Evolutionary conservation across 345 rosid genomes (phyloP).

Genomic region (Eucalyptus curtisii): DNA sequence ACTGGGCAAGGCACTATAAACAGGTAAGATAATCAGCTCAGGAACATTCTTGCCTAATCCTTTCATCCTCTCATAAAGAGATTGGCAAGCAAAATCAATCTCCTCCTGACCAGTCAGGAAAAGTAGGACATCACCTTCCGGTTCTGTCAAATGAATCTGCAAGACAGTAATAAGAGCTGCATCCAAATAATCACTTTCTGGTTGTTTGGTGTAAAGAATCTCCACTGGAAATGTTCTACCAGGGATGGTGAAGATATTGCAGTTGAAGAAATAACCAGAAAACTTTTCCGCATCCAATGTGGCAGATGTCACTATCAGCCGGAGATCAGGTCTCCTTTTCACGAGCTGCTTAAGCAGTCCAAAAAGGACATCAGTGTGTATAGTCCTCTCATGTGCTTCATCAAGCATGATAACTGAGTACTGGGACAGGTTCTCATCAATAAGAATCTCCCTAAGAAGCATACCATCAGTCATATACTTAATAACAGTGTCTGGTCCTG

Average conservation of each 20-base stretch:
- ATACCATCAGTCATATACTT: conserved; percentile 86
- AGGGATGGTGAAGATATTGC: conserved; percentile 76
- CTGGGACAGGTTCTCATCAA: conserved; percentile 48
- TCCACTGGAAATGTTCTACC: conserved; percentile 85
- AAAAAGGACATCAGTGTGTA: conserved; percentile 67
- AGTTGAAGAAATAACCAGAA: conserved; percentile 69
- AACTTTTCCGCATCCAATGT: conserved; percentile 80
- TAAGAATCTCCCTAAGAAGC: conserved; percentile 64
- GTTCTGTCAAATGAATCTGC: conserved; percentile 84
- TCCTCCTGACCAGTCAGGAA: conserved; percentile 90
- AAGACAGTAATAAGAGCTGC: conserved; percentile 67
- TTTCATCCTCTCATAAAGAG: conserved; percentile 66
- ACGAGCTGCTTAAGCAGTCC: conserved; percentile 59
- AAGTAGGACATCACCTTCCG: conserved; percentile 74
- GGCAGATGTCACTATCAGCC: conserved; percentile 71
- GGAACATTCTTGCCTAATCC: conserved; percentile 63
- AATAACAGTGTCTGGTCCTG: conserved; percentile 81
- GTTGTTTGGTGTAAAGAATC: conserved; percentile 65
- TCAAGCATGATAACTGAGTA: conserved; percentile 66
- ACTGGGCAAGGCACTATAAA: conserved; percentile 80
- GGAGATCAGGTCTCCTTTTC: conserved; percentile 56
- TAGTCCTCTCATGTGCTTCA: conserved; percentile 77
- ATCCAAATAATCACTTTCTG: conserved; percentile 78
- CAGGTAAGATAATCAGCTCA: conserved; percentile 69
- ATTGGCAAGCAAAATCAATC: conserved; percentile 72